phyloP scores from a whole-genome alignment of 257 asterid species.

The Nicotiana obtusifolia region DNA sequence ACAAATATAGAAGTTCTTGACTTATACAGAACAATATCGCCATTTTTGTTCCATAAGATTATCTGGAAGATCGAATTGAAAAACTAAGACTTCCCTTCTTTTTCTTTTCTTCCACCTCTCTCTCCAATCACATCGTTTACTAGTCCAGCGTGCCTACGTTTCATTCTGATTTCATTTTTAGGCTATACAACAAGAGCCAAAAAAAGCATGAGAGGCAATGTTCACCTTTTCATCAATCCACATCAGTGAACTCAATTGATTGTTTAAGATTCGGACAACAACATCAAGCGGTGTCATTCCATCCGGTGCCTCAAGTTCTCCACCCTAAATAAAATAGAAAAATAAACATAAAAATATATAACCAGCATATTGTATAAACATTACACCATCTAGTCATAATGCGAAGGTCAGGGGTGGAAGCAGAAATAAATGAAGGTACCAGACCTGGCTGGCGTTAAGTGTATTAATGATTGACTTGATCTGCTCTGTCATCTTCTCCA shows the following conservation, averaged over 20 bases:
- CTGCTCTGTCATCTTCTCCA: constrained; percentile 85
- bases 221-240: constrained; percentile 95
- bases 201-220: not conserved
- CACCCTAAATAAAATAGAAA: constrained; percentile 49
- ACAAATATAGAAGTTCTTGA: not conserved
- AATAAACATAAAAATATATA: not conserved
- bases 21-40: not conserved
- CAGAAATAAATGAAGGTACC: constrained; percentile 13
- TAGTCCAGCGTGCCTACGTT: not conserved
- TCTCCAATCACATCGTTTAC: not conserved
- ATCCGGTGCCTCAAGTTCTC: constrained; percentile 73
- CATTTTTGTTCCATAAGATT: not conserved
- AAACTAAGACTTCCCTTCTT: not conserved
- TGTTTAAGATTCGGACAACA: constrained; percentile 83
- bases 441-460: constrained; percentile 71
- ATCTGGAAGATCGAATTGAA: not conserved
- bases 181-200: not conserved
- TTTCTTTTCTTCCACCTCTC: not conserved
- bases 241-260: constrained; percentile 87
- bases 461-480: constrained; percentile 71
- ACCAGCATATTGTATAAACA: not conserved
- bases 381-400: not conserved
- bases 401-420: not conserved
- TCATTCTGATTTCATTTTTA: not conserved
- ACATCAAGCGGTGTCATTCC: constrained; percentile 81